Evolutionary conservation across 2,329 filamentous ascomycete genomes (phyloP), one percentile per base, ranked within the genome.

Genomic region (Trichoderma sp.): DNA sequence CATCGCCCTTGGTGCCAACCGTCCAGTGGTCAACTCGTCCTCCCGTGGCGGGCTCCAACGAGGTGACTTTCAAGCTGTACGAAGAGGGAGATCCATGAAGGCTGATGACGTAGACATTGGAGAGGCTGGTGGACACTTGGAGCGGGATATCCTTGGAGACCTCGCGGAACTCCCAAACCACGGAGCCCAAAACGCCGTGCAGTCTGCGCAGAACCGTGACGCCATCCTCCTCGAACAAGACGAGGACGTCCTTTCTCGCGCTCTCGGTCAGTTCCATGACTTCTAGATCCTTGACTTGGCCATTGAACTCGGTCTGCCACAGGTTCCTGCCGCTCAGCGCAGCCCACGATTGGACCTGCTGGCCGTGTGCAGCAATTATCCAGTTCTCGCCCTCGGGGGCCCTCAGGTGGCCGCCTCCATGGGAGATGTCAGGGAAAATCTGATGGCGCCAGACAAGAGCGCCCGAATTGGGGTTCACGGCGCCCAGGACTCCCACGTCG

Each of bases 381-480:
- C 91, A 92, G 76, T 92, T 90, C 79, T 95, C 92, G 72, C 91
- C 92, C 75, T 94, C 90, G n/a, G 90, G 90, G n/a, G 92, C 90
- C 74, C 92, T 87, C 76, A 97, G 81, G 77, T 86, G 83, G n/a
- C 87, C 85, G 56, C 81, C 81, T 28, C 83, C 81, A 66, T 82
- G 80, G 58, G 85, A 85, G 39, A 82, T 76, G 62, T 85, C 85
- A 36, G 84, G 84, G n/a, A 87, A 83, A 60, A 97, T 81, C 68
- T 89, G 84, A 78, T 98, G 95, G 70, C 96, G 89, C 96, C 96
- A 99, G 2, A 98, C 88, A 18, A 98, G 79, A 3, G 89, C 87
- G 21, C 96, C 95, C 78, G 92, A 95, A 79, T 91, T 92, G 2
- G 96, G 96, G 77, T 98, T 97, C 61, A 98, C 87, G 1, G 95